Evolutionary conservation across 805 yeast species (phyloP).

Genomic region (Dipodascopsis uninucleata): DNA sequence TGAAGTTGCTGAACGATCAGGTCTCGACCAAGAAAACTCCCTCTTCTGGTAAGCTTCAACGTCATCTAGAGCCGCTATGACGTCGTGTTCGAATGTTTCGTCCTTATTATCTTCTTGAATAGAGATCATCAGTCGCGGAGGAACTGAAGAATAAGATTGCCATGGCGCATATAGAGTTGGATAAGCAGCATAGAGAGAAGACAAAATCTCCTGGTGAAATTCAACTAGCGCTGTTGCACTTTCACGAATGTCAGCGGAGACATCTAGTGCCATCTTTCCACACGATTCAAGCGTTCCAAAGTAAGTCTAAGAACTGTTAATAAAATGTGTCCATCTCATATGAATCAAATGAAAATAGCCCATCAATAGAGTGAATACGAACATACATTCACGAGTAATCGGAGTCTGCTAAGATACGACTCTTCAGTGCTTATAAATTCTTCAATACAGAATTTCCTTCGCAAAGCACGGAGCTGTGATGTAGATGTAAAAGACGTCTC

Average conservation of each 20-base stretch:
- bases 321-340: background rate
- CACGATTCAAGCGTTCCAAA: constrained; percentile 19
- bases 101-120: constrained; percentile 6
- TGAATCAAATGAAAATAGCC: background rate
- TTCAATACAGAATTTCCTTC: constrained; percentile 20
- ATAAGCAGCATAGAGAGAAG: constrained; percentile 10
- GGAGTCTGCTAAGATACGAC: constrained; percentile 17
- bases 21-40: constrained; percentile 10
- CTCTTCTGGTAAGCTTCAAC: background rate
- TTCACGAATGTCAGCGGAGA: constrained; percentile 14
- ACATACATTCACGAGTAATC: constrained; percentile 19
- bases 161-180: constrained; percentile 23
- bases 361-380: background rate
- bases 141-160: constrained; percentile 2
- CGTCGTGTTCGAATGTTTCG: constrained; percentile 13
- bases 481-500: background rate
- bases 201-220: constrained; percentile 18
- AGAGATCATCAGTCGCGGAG: constrained; percentile 5
- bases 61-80: constrained; percentile 7
- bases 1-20: constrained; percentile 16
- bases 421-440: constrained; percentile 26
- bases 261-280: constrained; percentile 3
- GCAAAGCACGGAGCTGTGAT: constrained; percentile 8
- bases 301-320: constrained; percentile 9
- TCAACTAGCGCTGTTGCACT: constrained; percentile 18